Conservation (phyloP, 805 yeast genomes). For the Pichia heedii region DNA sequence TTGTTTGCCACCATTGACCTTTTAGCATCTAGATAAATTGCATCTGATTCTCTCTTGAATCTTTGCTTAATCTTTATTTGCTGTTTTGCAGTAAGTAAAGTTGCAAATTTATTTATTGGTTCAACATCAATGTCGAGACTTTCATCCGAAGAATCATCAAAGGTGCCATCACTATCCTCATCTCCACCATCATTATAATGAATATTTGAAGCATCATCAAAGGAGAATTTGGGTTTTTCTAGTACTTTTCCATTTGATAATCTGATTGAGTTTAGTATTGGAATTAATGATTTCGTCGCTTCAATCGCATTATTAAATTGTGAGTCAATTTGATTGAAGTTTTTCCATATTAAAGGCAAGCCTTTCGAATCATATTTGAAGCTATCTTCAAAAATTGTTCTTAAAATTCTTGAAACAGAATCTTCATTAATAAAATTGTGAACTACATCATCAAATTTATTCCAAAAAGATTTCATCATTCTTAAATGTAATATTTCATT, state of each 20-base stretch:
- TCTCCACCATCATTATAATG: slow-evolving; percentile 29
- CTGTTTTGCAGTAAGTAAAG: slow-evolving; percentile 47
- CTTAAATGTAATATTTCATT: slow-evolving; percentile 32
- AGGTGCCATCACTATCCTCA: slow-evolving; percentile 31
- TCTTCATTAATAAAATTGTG: slow-evolving; percentile 61
- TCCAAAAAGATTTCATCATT: slow-evolving; percentile 59
- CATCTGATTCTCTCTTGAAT: slow-evolving; percentile 69
- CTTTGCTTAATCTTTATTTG: slow-evolving; percentile 47
- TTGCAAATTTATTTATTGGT: slow-evolving; percentile 40
- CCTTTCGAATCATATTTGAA: slow-evolving; percentile 81
- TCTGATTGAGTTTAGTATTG: slow-evolving; percentile 49
- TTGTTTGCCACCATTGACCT: slow-evolving; percentile 72
- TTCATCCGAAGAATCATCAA: slow-evolving; percentile 28
- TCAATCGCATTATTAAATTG: slow-evolving; percentile 54
- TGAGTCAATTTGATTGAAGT: slow-evolving; percentile 60
- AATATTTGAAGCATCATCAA: slow-evolving; percentile 29
- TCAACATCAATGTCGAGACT: slow-evolving; percentile 21
- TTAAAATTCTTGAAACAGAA: slow-evolving; percentile 51
- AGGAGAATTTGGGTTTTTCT: slow-evolving; percentile 18
- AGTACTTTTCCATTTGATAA: slow-evolving; percentile 43
- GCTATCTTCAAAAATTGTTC: slow-evolving; percentile 71
- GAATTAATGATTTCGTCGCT: slow-evolving; percentile 47
- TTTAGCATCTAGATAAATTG: slow-evolving; percentile 78
- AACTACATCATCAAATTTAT: slow-evolving; percentile 44
- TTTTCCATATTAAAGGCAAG: slow-evolving; percentile 74